These are phyloP conservation scores for Hygrophorus pudorinus DNA, from an alignment of 768 basidiomycete genomes.

Conservation along the genomic window DNA sequence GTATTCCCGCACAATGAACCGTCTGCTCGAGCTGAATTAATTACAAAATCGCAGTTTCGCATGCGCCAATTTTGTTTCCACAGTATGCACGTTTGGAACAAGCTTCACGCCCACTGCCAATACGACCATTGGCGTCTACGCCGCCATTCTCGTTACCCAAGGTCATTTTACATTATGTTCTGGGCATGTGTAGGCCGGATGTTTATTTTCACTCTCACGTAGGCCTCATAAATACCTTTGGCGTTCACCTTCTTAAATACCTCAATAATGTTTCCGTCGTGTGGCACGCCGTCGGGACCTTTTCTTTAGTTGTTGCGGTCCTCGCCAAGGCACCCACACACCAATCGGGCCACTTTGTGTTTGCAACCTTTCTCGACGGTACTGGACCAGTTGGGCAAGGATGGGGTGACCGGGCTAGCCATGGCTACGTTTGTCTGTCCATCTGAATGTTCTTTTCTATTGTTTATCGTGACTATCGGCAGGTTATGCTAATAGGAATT, in stretches of 20 bases:
- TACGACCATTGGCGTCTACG: constrained; percentile 59
- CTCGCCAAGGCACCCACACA: constrained; percentile 64
- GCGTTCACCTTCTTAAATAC: constrained; percentile 51
- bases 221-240: constrained; percentile 68
- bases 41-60: constrained; percentile 34
- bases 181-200: background rate
- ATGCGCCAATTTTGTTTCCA: constrained; percentile 60
- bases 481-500: constrained; percentile 57
- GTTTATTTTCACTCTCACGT: background rate
- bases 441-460: too few relatives aligned
- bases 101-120: constrained; percentile 47
- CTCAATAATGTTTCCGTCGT: constrained; percentile 66
- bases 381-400: constrained; percentile 44
- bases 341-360: constrained; percentile 61
- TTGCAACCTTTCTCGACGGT: constrained; percentile 58
- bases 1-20: constrained; percentile 19
- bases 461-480: too few relatives aligned
- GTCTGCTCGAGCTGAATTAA: background rate
- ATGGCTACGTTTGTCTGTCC: constrained; percentile 70
- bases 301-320: constrained; percentile 54
- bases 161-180: constrained; percentile 20
- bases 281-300: constrained; percentile 69
- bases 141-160: constrained; percentile 58
- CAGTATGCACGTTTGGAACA: constrained; percentile 47
- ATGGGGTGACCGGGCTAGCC: constrained; percentile 60